phyloP scores from a whole-genome alignment of 176 grass and related monocot species.

The Phyllostachys edulis region DNA sequence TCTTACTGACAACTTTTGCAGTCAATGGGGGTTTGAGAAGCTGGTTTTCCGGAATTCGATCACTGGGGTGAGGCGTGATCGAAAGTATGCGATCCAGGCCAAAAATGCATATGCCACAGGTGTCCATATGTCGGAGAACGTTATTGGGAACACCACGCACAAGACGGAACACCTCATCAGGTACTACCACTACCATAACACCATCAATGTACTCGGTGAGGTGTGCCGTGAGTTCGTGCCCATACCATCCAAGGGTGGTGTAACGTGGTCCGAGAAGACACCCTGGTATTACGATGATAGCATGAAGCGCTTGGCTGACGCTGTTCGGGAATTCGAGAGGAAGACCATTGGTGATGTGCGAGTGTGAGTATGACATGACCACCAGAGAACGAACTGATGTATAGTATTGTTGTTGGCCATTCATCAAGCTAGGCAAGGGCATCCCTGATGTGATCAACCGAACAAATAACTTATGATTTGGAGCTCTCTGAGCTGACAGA shows the following conservation, averaged over 20 bases:
- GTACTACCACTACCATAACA: constrained; percentile 97
- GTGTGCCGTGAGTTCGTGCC: constrained; percentile 66
- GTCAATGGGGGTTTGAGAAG: constrained; percentile 93
- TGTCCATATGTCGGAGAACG: constrained; percentile 84
- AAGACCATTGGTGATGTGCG: constrained; percentile 28
- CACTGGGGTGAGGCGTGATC: constrained; percentile 69
- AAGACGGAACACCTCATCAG: constrained; percentile 85
- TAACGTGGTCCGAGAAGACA: constrained; percentile 79
- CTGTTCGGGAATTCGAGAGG: constrained; percentile 43
- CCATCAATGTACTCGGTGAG: constrained; percentile 77
- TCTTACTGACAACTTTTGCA: constrained; percentile 18
- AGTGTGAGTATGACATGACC: constrained; percentile 5
- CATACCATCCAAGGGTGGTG: constrained; percentile 50
- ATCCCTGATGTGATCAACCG: background rate
- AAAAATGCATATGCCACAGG: constrained; percentile 80
- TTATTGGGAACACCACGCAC: constrained; percentile 92
- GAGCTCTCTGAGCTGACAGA: constrained; percentile 31
- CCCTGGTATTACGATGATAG: constrained; percentile 77
- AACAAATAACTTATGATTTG: background rate
- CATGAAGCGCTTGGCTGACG: constrained; percentile 40
- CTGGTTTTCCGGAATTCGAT: constrained; percentile 82
- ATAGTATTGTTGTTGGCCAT: constrained; percentile 5
- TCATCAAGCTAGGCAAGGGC: constrained; percentile 5
- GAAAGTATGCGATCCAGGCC: constrained; percentile 86
- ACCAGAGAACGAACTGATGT: background rate